These are phyloP conservation scores for Epichloe glyceriae DNA, from an alignment of 2,329 filamentous ascomycete species.

Conservation along the genomic window DNA sequence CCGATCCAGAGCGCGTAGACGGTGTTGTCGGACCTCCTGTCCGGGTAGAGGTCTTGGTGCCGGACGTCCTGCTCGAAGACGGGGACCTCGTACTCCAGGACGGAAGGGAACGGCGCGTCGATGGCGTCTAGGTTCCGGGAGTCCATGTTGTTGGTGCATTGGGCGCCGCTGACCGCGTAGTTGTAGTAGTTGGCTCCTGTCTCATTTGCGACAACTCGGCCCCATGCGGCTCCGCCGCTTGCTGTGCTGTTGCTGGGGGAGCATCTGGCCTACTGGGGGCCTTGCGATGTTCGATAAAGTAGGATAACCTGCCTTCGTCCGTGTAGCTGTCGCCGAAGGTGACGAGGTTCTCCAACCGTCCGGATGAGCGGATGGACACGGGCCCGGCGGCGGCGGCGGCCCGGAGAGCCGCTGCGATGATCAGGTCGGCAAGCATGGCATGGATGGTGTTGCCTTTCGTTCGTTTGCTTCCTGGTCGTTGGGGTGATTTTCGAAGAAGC, in stretches of 20 bases:
- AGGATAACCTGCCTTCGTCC: constrained; percentile 54
- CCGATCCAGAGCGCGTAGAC: constrained; percentile 72
- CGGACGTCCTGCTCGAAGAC: constrained; percentile 39
- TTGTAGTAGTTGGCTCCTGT: constrained; percentile 46
- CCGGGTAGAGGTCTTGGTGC: constrained; percentile 25
- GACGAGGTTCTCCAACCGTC: constrained; percentile 37
- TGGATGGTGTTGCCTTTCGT: not conserved
- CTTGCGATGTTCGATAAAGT: constrained; percentile 47
- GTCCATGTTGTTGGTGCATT: constrained; percentile 57
- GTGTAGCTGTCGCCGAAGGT: constrained; percentile 68
- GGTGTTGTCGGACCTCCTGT: constrained; percentile 41
- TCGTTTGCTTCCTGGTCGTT: not conserved
- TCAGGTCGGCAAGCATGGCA: not conserved
- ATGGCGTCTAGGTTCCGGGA: constrained; percentile 37
- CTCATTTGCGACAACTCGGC: constrained; percentile 49
- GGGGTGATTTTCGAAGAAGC: no score
- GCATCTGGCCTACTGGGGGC: constrained; percentile 49
- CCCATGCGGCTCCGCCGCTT: constrained; percentile 56
- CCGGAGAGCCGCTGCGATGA: not conserved
- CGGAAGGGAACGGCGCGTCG: constrained; percentile 45
- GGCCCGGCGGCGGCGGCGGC: not conserved
- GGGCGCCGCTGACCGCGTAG: constrained; percentile 61
- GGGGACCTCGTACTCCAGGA: constrained; percentile 47
- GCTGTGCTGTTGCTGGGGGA: constrained; percentile 39
- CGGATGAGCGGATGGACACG: not conserved